These are phyloP conservation scores for Epichloe brachyelytri DNA, from an alignment of 2,329 filamentous ascomycete species.

Conservation along the genomic window DNA sequence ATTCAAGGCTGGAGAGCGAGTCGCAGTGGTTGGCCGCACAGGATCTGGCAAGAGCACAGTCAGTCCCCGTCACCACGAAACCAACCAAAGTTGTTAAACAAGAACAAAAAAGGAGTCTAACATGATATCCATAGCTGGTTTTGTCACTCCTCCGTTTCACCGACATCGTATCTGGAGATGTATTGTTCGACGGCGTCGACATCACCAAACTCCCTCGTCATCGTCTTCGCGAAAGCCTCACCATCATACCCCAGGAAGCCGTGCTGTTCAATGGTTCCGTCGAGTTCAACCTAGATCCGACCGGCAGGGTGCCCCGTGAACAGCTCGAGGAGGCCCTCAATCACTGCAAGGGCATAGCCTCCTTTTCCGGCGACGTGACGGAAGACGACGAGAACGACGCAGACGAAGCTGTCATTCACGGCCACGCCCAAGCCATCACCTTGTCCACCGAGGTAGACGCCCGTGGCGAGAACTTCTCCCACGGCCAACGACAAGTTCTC, in stretches of 20 bases:
- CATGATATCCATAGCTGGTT: constrained; percentile 23
- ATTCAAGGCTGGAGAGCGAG: constrained; percentile 55
- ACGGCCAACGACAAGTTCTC: constrained; percentile 45
- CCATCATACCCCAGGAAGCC: constrained; percentile 46
- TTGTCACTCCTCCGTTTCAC: constrained; percentile 43
- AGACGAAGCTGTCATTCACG: constrained; percentile 7
- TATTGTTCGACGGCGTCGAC: constrained; percentile 42
- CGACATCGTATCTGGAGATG: constrained; percentile 35
- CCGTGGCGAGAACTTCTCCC: constrained; percentile 42
- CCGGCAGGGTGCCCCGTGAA: constrained; percentile 38
- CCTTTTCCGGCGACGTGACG: constrained; percentile 29
- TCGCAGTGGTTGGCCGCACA: constrained; percentile 69
- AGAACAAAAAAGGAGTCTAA: neutral
- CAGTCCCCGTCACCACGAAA: constrained; percentile 13
- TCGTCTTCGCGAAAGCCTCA: constrained; percentile 39
- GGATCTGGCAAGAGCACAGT: constrained; percentile 76
- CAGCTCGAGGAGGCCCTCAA: constrained; percentile 46
- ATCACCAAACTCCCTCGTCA: constrained; percentile 38
- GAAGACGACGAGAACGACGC: constrained; percentile 18
- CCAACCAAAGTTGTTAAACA: neutral
- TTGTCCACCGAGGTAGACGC: constrained; percentile 36
- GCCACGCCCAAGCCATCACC: constrained; percentile 14
- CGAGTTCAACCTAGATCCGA: constrained; percentile 50
- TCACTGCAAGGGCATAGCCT: constrained; percentile 47
- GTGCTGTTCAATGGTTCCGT: constrained; percentile 42